Conservation (phyloP, 139 green algal genomes). For the Closterium sp. region DNA sequence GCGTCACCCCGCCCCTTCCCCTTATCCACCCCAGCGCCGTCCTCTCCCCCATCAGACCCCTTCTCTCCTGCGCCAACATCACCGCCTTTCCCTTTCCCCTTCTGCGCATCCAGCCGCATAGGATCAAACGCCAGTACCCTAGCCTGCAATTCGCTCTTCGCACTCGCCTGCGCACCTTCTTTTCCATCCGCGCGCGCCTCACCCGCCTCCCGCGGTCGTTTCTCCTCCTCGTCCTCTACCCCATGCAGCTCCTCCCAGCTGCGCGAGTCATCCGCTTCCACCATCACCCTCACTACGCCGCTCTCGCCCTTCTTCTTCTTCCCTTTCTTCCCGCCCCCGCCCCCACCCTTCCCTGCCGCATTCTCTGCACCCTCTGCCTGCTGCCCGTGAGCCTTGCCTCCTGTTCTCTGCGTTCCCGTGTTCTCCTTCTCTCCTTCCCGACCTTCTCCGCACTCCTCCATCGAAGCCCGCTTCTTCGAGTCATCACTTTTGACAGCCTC, state of each 20-base stretch:
- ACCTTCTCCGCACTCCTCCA: background rate
- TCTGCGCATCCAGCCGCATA: background rate
- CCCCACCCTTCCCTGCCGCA: background rate
- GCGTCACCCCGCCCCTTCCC: background rate
- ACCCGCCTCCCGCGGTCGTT: background rate
- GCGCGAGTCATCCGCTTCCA: background rate
- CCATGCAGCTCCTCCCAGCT: background rate
- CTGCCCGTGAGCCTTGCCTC: background rate
- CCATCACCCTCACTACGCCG: background rate
- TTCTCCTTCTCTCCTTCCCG: background rate
- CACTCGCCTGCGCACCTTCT: background rate
- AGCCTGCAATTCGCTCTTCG: background rate
- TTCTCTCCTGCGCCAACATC: background rate
- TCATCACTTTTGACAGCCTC: background rate
- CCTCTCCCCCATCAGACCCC: background rate
- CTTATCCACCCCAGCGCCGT: background rate
- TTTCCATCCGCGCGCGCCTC: background rate
- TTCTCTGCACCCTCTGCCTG: background rate
- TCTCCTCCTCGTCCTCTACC: background rate
- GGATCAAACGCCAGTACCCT: background rate
- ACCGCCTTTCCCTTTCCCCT: background rate
- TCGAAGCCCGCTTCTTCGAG: background rate
- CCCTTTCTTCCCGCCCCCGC: background rate
- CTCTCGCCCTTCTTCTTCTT: background rate
- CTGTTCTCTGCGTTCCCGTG: background rate